Conservation (phyloP, 768 basidiomycete genomes). For the Daedaleopsis sinensis region DNA sequence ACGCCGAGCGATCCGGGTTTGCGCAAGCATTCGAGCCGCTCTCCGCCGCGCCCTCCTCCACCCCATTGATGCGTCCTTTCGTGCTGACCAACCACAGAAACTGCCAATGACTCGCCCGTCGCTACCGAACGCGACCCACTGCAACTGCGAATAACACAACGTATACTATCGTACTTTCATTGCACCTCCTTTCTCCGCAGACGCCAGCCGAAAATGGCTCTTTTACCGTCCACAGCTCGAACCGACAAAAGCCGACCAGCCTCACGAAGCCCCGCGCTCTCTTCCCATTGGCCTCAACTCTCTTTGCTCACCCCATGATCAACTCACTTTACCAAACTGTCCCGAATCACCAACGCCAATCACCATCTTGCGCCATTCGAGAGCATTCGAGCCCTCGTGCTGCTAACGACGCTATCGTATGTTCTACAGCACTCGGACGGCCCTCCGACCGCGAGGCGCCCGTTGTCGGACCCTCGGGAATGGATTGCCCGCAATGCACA, state of each 20-base stretch:
- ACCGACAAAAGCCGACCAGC: constrained; percentile 14
- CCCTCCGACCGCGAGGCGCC: not conserved
- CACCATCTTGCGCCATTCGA: not conserved
- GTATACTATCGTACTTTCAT: no score
- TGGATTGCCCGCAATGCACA: not conserved
- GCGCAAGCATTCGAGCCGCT: constrained; percentile 21
- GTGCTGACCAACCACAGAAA: not conserved
- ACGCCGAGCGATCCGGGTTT: constrained; percentile 13
- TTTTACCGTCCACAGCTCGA: not conserved
- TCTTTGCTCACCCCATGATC: constrained; percentile 6
- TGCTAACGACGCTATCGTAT: not conserved
- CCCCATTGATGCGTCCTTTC: not conserved
- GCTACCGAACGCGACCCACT: not conserved
- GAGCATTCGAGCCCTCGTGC: not conserved
- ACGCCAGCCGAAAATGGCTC: not conserved
- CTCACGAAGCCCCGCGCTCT: not conserved
- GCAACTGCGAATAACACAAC: not conserved
- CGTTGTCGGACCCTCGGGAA: not conserved
- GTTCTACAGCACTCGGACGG: not conserved
- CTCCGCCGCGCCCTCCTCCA: not conserved
- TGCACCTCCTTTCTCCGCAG: no score
- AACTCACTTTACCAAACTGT: not conserved
- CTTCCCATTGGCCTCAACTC: constrained; percentile 6
- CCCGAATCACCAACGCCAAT: constrained; percentile 11
- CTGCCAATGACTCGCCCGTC: not conserved